A percentile compares a stretch with the other conserved stretches of the same genome.
Conservation (phyloP, 2,329 filamentous ascomycete genomes). For the Pleomassaria siparia region DNA sequence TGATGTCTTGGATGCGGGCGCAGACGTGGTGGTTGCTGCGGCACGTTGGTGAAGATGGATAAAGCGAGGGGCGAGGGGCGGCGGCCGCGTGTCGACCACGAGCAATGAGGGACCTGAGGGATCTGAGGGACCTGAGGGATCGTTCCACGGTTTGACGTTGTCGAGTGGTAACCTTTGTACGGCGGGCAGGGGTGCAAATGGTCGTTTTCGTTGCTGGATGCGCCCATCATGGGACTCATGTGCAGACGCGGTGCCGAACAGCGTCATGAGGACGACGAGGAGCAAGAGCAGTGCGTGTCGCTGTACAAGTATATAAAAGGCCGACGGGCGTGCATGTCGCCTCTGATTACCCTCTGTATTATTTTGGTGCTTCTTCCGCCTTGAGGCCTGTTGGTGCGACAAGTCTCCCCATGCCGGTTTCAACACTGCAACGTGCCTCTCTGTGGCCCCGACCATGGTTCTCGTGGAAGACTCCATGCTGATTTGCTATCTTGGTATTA, state of each 20-base stretch:
- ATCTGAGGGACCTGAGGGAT: no score
- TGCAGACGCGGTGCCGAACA: constrained; percentile 30
- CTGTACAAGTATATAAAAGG: constrained; percentile 1
- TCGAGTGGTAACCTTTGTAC: constrained; percentile 27
- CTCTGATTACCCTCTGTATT: constrained; percentile 1
- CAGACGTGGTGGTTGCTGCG: constrained; percentile 22
- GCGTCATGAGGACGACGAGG: constrained; percentile 25
- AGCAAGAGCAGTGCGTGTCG: constrained; percentile 24
- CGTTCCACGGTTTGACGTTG: constrained; percentile 25
- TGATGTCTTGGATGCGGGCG: constrained; percentile 27
- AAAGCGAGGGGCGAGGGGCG: constrained; percentile 29
- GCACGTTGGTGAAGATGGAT: constrained; percentile 29
- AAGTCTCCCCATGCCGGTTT: constrained; percentile 25
- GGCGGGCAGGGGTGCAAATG: constrained; percentile 21
- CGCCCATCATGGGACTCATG: constrained; percentile 35
- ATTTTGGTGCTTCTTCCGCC: background rate
- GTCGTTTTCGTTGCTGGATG: constrained; percentile 7
- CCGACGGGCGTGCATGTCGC: background rate
- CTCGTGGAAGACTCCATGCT: background rate
- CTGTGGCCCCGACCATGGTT: background rate
- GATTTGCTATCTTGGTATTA: background rate
- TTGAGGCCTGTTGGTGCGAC: constrained; percentile 32
- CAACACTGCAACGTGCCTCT: constrained; percentile 9
- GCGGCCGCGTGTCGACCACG: constrained; percentile 31
- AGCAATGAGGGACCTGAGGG: constrained; percentile 31